Base-by-base conservation (phyloP, 345 rosid genomes). In the Litchi chinensis region DNA sequence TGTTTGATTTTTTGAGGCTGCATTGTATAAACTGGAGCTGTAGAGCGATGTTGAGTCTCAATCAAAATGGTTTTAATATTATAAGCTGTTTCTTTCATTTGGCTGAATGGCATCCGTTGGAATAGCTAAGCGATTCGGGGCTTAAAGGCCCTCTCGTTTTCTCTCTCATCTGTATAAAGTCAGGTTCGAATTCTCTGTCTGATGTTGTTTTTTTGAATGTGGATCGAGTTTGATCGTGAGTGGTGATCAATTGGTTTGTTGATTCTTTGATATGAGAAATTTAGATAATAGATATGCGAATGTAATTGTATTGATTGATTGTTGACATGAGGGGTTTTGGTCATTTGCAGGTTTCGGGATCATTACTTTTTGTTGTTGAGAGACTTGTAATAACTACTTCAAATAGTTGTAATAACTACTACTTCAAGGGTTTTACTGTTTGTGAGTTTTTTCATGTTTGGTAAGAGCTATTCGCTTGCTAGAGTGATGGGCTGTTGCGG, bases 101-200 rank as follows among this genome's bases (percentile, higher is more conserved):
- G 81, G 93, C 96, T 77, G 94, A 95, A 83, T 95, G 99, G 98
- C 98, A 93, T 85, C 98, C 97, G 67, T 62, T 94, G 90, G 89
- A 95, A 86, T 88, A 86, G 86, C 80, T 43, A 13, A 82, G 74
- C 76, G 71, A 76, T 71, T 76, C 80, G 22, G 93, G 92, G 98
- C 91, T 71, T 79, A 75, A 77, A 54, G 73, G 86, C 85, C 89
- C 90, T 76, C 79, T 68, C 79, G 46, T 10, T 65, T 63, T 11
- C 24, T 72, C 24, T 65, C 2, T 62, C 41, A 19, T 41, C 81
- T 75, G 39, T 44, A 13, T 37, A 12, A 60, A 60, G 70, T 80
- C 82, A 85, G 90, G 89, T 86, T 44, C 71, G 76, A 16, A 5
- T 64, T 57, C 9, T 8, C 63, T 44, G 19, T 11, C 21, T 18